Evolutionary conservation across 2,329 filamentous ascomycete species (phyloP), one percentile per base, ranked within the genome.

Genomic region (Neopestalotiopsis rosae): DNA sequence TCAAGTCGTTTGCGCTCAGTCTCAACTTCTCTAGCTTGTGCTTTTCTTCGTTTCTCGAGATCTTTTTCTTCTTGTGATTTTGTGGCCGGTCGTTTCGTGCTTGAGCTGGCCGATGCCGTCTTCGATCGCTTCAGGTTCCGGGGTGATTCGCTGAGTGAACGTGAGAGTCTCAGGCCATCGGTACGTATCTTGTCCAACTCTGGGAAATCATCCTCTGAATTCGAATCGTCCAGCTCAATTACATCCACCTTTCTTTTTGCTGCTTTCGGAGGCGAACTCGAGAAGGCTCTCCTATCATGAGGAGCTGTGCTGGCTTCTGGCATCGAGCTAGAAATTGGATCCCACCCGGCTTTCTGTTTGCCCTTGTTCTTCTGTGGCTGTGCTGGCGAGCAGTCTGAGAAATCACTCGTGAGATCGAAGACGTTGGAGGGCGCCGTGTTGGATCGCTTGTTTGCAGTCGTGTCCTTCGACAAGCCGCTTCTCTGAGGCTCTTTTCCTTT

Each of bases 1-100:
- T 91, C 88, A 3, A 81, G 78, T 49, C 87, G 85, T 72, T 89
- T 88, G 28, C 81, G 82, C 69, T 87, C 86, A 69, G 85, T 88
- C 61, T 90, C 88, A 0, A 81, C 81, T 28, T 88, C 87, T 70
- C 83, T 86, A 2, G 83, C 84, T 1, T 82, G 80, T 1, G 81
- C 80, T 73, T 85, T 90, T 13, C 81, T 77, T 49, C 81, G 77
- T 61, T 78, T 85, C 57, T 85, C 83, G 7, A 74, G 77, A 17
- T 78, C 75, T 66, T 76, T 83, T 42, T 84, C 81, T 30, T 79
- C 81, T 4, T 77, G 69, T 0, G 76, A 78, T 66, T 77, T 81
- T 56, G 57, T 69, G 40, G 65, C 70, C 68, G 9, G 71, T 28
- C 9, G 67, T 9, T 7, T 73, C 63, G 71, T 75, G 32, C 24